Base-by-base conservation (phyloP, 768 basidiomycete genomes). In the Hygrophorus russula region DNA sequence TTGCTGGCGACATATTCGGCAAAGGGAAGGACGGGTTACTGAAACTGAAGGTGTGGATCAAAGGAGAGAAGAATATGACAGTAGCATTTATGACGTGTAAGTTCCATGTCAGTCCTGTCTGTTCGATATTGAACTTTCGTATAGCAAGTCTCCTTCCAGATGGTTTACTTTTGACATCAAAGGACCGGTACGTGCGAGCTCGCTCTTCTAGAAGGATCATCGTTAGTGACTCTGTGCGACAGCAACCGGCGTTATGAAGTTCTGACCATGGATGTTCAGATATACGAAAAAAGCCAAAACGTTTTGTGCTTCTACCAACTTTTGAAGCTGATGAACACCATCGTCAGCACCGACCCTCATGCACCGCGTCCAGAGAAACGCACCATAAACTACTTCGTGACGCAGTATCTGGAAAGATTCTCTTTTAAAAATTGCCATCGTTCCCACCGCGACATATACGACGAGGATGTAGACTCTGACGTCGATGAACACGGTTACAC, bases 301-400 rank as follows among this genome's bases (percentile, higher is more conserved):
- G 82, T 76, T 49, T 54, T 82, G 33, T 63, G 66, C 30, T 68
- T 70, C 33, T 78, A 69, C 51, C 70, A 69, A 14, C 61, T 76
- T 1, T 51, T 74, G 17, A 62, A 60, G 0, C 51, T 73, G 31
- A 68, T 83, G 46, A 51, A 65, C 0, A 58, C 71, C 19, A 67
- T 80, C n/a, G 50, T 62, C 39, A 44, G 55, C 12, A 60, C 47
- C 0, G 65, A 73, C 42, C 49, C 46, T 3, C 40, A 51, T 13
- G 48, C 56, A 14, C 64, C 66, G 1, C 56, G 65, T 0, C 2
- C 60, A 4, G 54, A 61, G 36, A 49, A 61, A 3, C 68, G 73
- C 14, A 70, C 69, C 0, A 67, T 77, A 11, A 57, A 65, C n/a
- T 78, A 70, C 68, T 65, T 76, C 37, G 62, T 74, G 20, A 49